Conservation (phyloP, 495 filamentous ascomycete genomes). For the Podospora appendiculata region DNA sequence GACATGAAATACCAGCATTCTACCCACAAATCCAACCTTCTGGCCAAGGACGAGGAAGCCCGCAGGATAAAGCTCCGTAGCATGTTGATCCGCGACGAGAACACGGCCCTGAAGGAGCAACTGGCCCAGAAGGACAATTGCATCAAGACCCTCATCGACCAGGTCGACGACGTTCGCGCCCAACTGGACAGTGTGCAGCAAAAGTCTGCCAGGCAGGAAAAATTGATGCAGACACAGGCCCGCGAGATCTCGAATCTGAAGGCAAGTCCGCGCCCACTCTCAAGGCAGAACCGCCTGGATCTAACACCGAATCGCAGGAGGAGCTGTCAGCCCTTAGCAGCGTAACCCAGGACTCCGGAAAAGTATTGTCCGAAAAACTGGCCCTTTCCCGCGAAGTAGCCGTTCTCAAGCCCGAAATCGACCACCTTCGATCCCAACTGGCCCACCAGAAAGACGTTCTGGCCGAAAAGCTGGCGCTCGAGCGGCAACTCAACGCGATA, state of each 20-base stretch:
- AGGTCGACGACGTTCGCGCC: constrained; percentile 46
- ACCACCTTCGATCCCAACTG: constrained; percentile 66
- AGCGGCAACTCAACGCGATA: constrained; percentile 63
- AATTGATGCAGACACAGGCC: constrained; percentile 45
- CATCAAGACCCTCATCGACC: constrained; percentile 50
- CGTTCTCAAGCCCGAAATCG: constrained; percentile 64
- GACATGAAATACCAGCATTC: constrained; percentile 62
- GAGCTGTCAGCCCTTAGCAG: constrained; percentile 58
- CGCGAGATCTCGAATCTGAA: constrained; percentile 61
- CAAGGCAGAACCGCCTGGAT: background rate
- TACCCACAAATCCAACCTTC: constrained; percentile 46
- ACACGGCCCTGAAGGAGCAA: constrained; percentile 31
- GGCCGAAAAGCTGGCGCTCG: constrained; percentile 66
- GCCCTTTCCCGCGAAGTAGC: constrained; percentile 64
- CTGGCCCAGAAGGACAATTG: constrained; percentile 42
- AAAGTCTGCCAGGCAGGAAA: constrained; percentile 48
- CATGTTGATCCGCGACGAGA: constrained; percentile 63
- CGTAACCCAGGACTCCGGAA: constrained; percentile 57
- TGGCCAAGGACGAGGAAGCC: constrained; percentile 60
- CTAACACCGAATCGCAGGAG: constrained; percentile 34
- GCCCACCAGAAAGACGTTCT: constrained; percentile 56
- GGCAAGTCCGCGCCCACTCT: constrained; percentile 35
- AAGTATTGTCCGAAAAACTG: constrained; percentile 68
- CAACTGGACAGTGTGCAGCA: constrained; percentile 51
- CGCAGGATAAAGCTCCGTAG: constrained; percentile 58